These are phyloP conservation scores for Sporothrix inflata DNA, from an alignment of 2,329 filamentous ascomycete genomes.

Conservation along the genomic window DNA sequence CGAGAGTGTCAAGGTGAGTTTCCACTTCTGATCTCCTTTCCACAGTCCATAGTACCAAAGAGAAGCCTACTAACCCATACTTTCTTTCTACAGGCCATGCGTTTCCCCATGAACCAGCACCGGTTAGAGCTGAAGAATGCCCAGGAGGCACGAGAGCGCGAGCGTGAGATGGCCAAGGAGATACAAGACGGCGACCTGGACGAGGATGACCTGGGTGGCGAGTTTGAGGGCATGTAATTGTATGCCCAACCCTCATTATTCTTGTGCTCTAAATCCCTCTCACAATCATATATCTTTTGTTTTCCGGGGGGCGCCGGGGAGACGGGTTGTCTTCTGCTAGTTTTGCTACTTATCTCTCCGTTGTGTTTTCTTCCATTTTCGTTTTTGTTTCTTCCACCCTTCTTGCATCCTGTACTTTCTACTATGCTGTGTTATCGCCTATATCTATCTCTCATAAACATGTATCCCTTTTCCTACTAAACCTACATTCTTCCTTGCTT, in stretches of 20 bases:
- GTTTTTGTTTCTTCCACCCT: not conserved
- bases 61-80: constrained; percentile 33
- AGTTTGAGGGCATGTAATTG: constrained; percentile 90
- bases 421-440: constrained; percentile 7
- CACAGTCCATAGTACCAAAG: constrained; percentile 34
- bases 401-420: constrained; percentile 22
- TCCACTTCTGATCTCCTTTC: not conserved
- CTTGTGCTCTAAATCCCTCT: not conserved
- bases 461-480: constrained; percentile 1
- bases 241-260: not conserved
- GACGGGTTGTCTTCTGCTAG: constrained; percentile 9
- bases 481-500: not conserved
- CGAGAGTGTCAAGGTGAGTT: constrained; percentile 90
- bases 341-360: constrained; percentile 15
- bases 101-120: constrained; percentile 99
- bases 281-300: constrained; percentile 6
- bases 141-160: constrained; percentile 94
- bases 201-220: constrained; percentile 91
- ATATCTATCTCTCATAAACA: constrained; percentile 24
- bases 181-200: constrained; percentile 97
- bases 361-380: not conserved
- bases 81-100: constrained; percentile 75
- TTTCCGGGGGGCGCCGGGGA: constrained; percentile 24
- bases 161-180: constrained; percentile 97
- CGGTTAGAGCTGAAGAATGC: constrained; percentile 96